phyloP scores from a whole-genome alignment of 768 basidiomycete species.

The Boletus sp. region DNA sequence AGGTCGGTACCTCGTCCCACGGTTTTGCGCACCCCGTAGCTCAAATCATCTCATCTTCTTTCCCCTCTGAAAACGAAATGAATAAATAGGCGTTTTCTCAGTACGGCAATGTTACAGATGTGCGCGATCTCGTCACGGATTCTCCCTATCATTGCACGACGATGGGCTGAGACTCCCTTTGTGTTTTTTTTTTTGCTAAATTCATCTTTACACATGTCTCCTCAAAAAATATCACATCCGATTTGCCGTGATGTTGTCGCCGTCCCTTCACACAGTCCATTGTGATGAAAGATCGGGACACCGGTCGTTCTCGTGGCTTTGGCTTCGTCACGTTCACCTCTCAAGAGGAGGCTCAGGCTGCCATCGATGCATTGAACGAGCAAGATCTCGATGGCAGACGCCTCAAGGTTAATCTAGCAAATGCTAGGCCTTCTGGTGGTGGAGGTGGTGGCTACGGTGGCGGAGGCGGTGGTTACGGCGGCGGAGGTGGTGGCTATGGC shows the following conservation, averaged over 20 bases:
- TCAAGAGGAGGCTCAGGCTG: conserved; percentile 40
- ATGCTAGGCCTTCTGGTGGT: conserved; percentile 31
- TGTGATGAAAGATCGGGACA: conserved; percentile 51
- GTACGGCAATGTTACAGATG: conserved; percentile 49
- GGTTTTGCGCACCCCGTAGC: neutral
- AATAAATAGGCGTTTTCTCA: conserved; percentile 40
- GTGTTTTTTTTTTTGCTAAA: conserved; percentile 25
- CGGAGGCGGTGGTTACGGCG: conserved; percentile 2
- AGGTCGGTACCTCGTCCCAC: conserved; percentile 19
- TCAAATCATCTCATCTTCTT: conserved; percentile 8
- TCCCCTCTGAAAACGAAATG: conserved; percentile 1
- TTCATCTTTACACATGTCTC: conserved; percentile 23
- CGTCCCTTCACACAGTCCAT: conserved; percentile 25
- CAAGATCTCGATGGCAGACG: conserved; percentile 55
- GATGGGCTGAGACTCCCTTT: conserved; percentile 31
- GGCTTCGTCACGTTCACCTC: conserved; percentile 48
- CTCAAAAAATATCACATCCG: conserved; percentile 6
- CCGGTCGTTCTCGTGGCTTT: conserved; percentile 57
- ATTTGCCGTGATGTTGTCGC: conserved; percentile 5
- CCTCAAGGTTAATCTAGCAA: conserved; percentile 48
- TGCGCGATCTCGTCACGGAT: conserved; percentile 39
- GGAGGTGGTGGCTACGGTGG: conserved; percentile 2
- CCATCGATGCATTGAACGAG: conserved; percentile 47
- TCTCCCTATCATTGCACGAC: conserved; percentile 31
- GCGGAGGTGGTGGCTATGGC: conserved; percentile 1